Evolutionary conservation across 345 rosid genomes (phyloP), one percentile per base, ranked within the genome.

Genomic region (Boechera retrofracta): DNA sequence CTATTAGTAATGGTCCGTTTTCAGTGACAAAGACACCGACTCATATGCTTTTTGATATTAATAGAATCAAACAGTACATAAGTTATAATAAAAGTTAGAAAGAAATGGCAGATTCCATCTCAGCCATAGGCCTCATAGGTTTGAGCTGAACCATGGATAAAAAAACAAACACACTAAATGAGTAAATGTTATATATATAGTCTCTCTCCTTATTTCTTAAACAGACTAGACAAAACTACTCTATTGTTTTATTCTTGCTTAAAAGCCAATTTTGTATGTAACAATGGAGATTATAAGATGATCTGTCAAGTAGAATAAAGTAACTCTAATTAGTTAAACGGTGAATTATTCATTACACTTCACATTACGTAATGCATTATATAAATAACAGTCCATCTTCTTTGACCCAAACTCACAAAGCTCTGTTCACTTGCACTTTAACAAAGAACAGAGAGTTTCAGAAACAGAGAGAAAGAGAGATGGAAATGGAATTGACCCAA

Each of bases 91-190:
- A 11, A 42, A 42, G 69, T 31, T n/a, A 45, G 7, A 7, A 32
- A 48, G 0, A 35, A 18, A 10, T 71, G 47, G 6, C 74, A 44
- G 42, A 57, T 16, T 44, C 33, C 45, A 18, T 57, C 12, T 44
- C 56, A 57, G 9, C 42, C 10, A 33, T 45, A 66, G 44, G 65
- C 45, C 21, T 69, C 44, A 1, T 29, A 42, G 64, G 54, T 41
- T 55, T 4, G 64, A 56, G 32, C n/a, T 70, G 65, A 65, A 70
- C 74, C 74, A 70, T 18, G 44, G 18, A 57, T 42, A n/a, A 21
- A 57, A 57, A 44, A 51, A 16, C 11, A 59, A 57, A 32, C 53
- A 61, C 47, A 61, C 49, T 21, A 21, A 21, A 38, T 1, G 9
- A 10, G 7, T 21, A 61, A 35, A 45, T 38, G n/a, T 12, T n/a